phyloP scores from a whole-genome alignment of 2,329 filamentous ascomycete genomes.

The Exserohilum rostratum region DNA sequence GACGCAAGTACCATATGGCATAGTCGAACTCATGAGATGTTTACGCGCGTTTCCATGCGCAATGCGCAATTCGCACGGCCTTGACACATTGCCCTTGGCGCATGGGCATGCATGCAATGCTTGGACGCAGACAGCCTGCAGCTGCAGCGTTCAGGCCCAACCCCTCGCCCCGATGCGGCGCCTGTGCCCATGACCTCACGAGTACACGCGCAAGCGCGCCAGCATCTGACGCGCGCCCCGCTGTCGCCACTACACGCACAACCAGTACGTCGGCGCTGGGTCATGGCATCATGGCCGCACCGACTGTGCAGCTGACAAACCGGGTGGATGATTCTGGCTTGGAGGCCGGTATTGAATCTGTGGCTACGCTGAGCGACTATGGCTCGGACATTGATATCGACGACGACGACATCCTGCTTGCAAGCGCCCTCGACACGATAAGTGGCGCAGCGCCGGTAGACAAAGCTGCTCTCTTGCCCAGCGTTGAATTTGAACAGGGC shows the following conservation, averaged over 20 bases:
- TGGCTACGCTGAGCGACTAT: constrained; percentile 62
- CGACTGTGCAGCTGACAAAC: constrained; percentile 15
- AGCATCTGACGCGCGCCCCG: constrained; percentile 15
- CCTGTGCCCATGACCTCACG: constrained; percentile 20
- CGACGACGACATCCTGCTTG: constrained; percentile 59
- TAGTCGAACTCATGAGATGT: no score
- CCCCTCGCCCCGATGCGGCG: no score
- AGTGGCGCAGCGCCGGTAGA: constrained; percentile 1
- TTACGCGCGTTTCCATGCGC: no score
- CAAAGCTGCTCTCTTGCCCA: constrained; percentile 21
- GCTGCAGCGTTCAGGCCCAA: no score
- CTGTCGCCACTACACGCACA: constrained; percentile 9
- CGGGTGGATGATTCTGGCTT: constrained; percentile 66
- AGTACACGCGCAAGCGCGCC: constrained; percentile 21
- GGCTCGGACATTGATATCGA: constrained; percentile 68
- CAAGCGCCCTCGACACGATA: constrained; percentile 21
- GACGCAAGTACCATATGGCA: no score
- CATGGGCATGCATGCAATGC: no score
- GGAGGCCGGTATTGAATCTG: constrained; percentile 61
- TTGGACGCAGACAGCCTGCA: no score
- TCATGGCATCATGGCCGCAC: constrained; percentile 37
- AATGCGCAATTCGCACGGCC: no score
- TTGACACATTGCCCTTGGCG: no score
- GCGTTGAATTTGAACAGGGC: constrained; percentile 31
- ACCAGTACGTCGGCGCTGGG: constrained; percentile 7